Evolutionary conservation across 176 grass and related monocot genomes (phyloP), one percentile per base, ranked within the genome.

Genomic region (Zoysia pacifica): DNA sequence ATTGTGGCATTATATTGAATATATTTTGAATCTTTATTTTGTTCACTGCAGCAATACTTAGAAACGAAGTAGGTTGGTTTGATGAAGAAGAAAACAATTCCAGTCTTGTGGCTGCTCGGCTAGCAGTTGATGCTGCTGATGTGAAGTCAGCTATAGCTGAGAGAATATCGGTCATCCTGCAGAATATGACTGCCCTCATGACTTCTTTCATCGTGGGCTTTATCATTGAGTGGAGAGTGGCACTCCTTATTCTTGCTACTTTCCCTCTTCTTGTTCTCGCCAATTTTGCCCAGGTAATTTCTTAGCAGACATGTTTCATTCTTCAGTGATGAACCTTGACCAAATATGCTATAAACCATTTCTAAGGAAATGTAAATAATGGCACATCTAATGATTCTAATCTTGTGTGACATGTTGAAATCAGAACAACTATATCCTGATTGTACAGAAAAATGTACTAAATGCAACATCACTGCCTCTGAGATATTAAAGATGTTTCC

Each of bases 21-120:
- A 77, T 52, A 48, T 11, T 14, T 40, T 73, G 28, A 61, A 67
- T 79, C 9, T 79, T 40, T 41, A 48, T 61, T 12, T 20, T 55
- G 53, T 55, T 62, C 77, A 44, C 70, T 95, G 88, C 91, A 99
- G 97, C 84, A 16, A 96, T 99, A 72, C 83, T 99, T 77, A 86
- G 90, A 82, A 99, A 99, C 63, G 97, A 99, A 93, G 88, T 99
- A n/a, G 90, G 97, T 66, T 99, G 97, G 97, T 99, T 95, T 4
- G 97, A 99, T 2, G 90, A 99, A 81, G 97, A 99, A 77, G 97
- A 95, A 45, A 99, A 99, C 84, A 99, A 93, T 77, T 99, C 93
- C 5, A 95, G 97, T 84, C 93, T 95, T 46, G 88, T 99, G 50
- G 88, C 97, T 39, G 88, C 92, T 63, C 92, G 90, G 76, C 72